Conservation (phyloP, 2,329 filamentous ascomycete genomes). For the Pseudopyricularia cyperi region DNA sequence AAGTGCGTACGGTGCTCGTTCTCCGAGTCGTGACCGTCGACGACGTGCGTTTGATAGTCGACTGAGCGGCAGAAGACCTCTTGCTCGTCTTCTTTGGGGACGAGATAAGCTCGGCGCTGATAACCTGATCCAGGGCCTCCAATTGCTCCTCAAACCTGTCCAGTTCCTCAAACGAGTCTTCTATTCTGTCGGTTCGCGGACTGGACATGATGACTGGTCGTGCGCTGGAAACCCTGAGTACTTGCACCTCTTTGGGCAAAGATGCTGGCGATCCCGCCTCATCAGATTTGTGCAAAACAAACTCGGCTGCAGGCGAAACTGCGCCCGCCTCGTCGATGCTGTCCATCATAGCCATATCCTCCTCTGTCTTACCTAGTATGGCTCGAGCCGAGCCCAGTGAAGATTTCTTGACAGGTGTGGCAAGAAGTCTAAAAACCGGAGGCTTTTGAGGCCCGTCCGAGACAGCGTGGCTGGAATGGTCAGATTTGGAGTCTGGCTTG, state of each 20-base stretch:
- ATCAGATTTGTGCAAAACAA: not conserved
- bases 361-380: not conserved
- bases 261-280: not conserved
- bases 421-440: not conserved
- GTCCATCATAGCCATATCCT: not conserved
- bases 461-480: not conserved
- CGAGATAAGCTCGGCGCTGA: conserved; percentile 19
- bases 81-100: conserved; percentile 17
- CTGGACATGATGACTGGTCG: not conserved
- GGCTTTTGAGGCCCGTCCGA: not conserved
- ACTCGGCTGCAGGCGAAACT: not conserved
- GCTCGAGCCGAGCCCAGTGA: not conserved
- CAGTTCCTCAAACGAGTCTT: conserved; percentile 50
- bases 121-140: conserved; percentile 34
- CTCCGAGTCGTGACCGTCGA: conserved; percentile 9
- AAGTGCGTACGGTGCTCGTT: conserved; percentile 25
- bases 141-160: conserved; percentile 49
- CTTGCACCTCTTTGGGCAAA: conserved; percentile 3
- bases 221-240: not conserved
- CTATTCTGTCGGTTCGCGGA: conserved; percentile 29
- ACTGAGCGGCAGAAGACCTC: not conserved
- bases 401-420: not conserved
- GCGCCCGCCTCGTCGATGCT: not conserved
- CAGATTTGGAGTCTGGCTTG: not conserved
- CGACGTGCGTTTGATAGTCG: conserved; percentile 6